phyloP scores from a whole-genome alignment of 768 basidiomycete species.

The Amanita muscaria region DNA sequence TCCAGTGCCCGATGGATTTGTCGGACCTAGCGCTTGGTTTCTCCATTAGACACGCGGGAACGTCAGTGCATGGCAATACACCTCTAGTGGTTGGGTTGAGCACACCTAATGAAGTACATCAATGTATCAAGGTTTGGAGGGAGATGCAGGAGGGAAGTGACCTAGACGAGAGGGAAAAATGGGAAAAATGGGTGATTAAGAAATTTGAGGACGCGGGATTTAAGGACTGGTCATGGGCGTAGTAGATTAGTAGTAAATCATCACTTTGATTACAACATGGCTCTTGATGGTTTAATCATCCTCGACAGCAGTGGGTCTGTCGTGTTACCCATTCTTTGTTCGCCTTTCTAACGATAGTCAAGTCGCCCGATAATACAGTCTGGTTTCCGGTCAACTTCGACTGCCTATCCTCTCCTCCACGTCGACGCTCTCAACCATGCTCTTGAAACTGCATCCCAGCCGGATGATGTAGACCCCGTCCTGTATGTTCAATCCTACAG shows the following conservation, averaged over 20 bases:
- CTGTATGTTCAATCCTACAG: constrained; percentile 51
- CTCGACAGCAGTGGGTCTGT: constrained; percentile 67
- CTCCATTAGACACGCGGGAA: constrained; percentile 42
- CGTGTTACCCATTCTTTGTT: constrained; percentile 8
- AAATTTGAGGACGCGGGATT: constrained; percentile 43
- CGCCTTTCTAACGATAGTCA: constrained; percentile 15
- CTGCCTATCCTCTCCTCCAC: constrained; percentile 77
- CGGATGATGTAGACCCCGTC: constrained; percentile 63
- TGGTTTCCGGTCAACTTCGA: constrained; percentile 69
- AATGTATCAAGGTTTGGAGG: constrained; percentile 60
- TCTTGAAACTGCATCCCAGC: constrained; percentile 43
- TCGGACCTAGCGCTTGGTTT: constrained; percentile 68
- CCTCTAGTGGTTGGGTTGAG: constrained; percentile 72
- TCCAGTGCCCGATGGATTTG: constrained; percentile 38
- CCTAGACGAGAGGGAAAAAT: constrained; percentile 27
- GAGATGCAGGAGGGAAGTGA: constrained; percentile 35
- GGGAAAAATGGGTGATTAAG: constrained; percentile 34
- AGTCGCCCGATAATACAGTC: constrained; percentile 84
- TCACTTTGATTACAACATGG: constrained; percentile 34
- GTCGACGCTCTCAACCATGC: constrained; percentile 80
- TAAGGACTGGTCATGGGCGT: constrained; percentile 69
- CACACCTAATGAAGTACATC: constrained; percentile 64
- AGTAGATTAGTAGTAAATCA: constrained; percentile 14
- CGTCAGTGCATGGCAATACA: constrained; percentile 29
- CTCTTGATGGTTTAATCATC: constrained; percentile 76